Base-by-base conservation (phyloP, 305 asterid species). In the Ruellia speciosa region DNA sequence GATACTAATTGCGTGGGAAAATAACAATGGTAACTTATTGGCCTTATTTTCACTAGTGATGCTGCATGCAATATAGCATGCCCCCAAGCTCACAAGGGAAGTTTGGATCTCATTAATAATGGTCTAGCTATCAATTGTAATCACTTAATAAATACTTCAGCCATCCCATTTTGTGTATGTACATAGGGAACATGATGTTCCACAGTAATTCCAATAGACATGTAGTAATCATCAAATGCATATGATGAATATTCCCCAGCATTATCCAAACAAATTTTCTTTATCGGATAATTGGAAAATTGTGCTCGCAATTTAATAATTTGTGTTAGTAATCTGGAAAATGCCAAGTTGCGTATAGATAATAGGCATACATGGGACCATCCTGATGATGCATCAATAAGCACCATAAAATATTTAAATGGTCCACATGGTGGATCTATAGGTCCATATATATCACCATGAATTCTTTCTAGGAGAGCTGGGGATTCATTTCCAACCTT, bases 91-190 rank as follows among this genome's bases (percentile, higher is more conserved):
- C 37, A 57, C 0, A 45, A 5, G 3, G 52, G 20, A 33, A 57
- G 62, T 10, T 41, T 40, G 62, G 62, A 15, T 35, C 3, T 9
- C n/a, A n/a, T n/a, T n/a, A n/a, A n/a, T n/a, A n/a, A n/a, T n/a
- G n/a, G n/a, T n/a, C n/a, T n/a, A n/a, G 35, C 62, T 16, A 57
- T 57, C 16, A 57, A 41, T 12, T 57, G 58, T 15, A 52, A 13
- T 5, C 41, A 7, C 33, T 51, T 51, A 18, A 51, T 51, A 7
- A 51, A 18, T 11, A 31, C 15, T 51, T 51, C 56, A 14, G 31
- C 56, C 12, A 51, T 11, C 9, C 31, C 56, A n/a, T 49, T 49
- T 49, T 49, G 53, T 16, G 17, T 49, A 49, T 49, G 18, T n/a
- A 12, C 53, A 49, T 49, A 16, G 16, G 53, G 53, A 15, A 49